Conservation (phyloP, 805 yeast species). For the Ascoidea asiatica region DNA sequence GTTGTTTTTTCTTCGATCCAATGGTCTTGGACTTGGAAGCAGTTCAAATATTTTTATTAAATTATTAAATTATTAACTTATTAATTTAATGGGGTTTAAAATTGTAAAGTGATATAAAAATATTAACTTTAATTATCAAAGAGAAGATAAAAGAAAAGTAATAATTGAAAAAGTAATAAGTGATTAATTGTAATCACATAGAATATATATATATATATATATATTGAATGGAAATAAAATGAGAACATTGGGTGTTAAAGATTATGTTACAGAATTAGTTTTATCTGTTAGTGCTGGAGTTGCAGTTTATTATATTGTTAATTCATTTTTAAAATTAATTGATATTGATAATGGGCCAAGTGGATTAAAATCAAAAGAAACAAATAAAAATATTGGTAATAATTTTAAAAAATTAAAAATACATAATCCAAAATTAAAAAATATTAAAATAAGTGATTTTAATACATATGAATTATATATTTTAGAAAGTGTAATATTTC, state of each 20-base stretch:
- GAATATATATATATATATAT: too few relatives aligned
- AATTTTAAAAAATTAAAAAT: conserved; percentile 44
- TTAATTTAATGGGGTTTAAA: too few relatives aligned
- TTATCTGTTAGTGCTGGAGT: conserved; percentile 50
- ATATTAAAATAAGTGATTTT: conserved; percentile 32
- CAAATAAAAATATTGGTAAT: conserved; percentile 44
- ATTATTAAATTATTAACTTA: too few relatives aligned
- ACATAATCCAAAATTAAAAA: conserved; percentile 42
- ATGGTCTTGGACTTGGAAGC: too few relatives aligned
- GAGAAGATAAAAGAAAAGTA: too few relatives aligned
- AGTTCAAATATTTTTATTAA: too few relatives aligned
- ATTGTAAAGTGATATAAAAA: too few relatives aligned
- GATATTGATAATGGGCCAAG: conserved; percentile 25
- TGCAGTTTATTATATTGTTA: conserved; percentile 52
- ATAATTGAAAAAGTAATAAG: too few relatives aligned
- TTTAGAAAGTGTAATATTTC: conserved; percentile 66
- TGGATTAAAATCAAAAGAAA: conserved; percentile 36
- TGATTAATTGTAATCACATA: too few relatives aligned
- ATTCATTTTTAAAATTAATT: conserved; percentile 20
- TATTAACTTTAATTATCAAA: too few relatives aligned
- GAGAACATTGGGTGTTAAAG: conserved; percentile 22
- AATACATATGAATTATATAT: conserved; percentile 70
- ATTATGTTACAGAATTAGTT: conserved; percentile 29
- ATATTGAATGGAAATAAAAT: too few relatives aligned
- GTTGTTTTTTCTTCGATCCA: too few relatives aligned